These are phyloP conservation scores for Euphorbia tirucalli DNA, from an alignment of 345 rosid species.

Conservation along the genomic window DNA sequence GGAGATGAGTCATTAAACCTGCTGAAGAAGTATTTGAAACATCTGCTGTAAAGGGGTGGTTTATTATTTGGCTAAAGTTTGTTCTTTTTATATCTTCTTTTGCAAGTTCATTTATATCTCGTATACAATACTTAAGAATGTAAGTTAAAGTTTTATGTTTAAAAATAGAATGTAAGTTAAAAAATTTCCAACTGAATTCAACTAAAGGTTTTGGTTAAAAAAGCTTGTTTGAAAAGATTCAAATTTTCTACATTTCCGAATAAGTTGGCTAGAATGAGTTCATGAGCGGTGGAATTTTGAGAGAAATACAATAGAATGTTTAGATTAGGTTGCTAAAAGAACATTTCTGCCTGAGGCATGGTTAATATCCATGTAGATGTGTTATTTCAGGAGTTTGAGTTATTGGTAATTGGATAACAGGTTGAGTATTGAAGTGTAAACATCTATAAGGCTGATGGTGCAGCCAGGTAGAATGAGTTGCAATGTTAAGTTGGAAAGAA, in stretches of 20 bases:
- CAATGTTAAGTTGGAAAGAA: neutral
- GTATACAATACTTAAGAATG: neutral
- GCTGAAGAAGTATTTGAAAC: neutral
- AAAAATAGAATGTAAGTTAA: neutral
- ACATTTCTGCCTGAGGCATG: neutral
- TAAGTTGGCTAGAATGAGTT: neutral
- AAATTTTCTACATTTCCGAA: neutral
- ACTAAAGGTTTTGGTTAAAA: neutral
- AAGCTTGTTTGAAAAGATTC: neutral
- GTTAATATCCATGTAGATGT: neutral
- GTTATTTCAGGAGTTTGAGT: neutral
- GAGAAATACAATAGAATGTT: neutral
- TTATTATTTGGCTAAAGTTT: neutral
- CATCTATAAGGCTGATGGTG: neutral
- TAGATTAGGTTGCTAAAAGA: neutral
- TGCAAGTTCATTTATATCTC: neutral
- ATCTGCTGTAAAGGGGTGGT: neutral
- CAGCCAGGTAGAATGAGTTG: neutral
- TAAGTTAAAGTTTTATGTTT: neutral
- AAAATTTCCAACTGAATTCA: neutral
- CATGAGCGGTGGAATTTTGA: neutral
- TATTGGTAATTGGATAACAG: neutral
- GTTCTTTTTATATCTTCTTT: neutral
- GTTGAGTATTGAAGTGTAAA: neutral
- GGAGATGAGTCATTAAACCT: neutral